Base-by-base conservation (phyloP, 1,139 yeast genomes). In the Kazachstania sp. region DNA sequence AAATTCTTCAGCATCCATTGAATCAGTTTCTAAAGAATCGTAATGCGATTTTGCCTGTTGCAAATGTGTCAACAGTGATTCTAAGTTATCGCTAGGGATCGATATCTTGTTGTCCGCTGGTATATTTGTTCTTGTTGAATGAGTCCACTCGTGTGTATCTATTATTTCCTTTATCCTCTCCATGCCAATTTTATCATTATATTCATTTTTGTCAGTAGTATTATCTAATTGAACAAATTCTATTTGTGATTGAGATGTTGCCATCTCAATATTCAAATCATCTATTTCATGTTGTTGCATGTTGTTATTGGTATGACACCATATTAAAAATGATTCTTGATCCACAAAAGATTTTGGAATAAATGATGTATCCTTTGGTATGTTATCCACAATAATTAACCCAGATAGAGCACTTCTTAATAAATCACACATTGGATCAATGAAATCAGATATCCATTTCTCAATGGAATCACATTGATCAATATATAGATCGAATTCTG, bases 401-500 rank as follows among this genome's bases (percentile, higher is more conserved):
- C 68, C 68, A 12, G 63, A 62, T 9, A 66, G 20, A 7, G 54
- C 65, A 3, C 55, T 58, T 37, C 66, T 48, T 28, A 62, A 53
- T 16, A 57, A 65, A 4, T 50, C 48, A 39, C 54, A 63, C 18
- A 62, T 67, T 1, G 49, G 51, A 7, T 47, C 37, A 2, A 20
- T 15, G 39, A 64, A 54, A 16, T 63, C 67, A 0, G 37, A 30
- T 2, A 56, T 19, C 70, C 70, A 67, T 11, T 48, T 49, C 1
- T 48, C 45, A 19, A 65, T 38, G 18, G 45, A 48, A 8, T 52
- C 58, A 36, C 47, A 54, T 6, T 53, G 56, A 46, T 65, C 70
- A 15, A 67, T 49, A 54, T 67, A 67, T 2, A 64, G 48, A 39
- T 65, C 69, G 20, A 55, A 53, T 0, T 36, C 34, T 0, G 58